Conservation (phyloP, 192 early-diverging fungal genomes). For the Lunasporangiospora selenospora region DNA sequence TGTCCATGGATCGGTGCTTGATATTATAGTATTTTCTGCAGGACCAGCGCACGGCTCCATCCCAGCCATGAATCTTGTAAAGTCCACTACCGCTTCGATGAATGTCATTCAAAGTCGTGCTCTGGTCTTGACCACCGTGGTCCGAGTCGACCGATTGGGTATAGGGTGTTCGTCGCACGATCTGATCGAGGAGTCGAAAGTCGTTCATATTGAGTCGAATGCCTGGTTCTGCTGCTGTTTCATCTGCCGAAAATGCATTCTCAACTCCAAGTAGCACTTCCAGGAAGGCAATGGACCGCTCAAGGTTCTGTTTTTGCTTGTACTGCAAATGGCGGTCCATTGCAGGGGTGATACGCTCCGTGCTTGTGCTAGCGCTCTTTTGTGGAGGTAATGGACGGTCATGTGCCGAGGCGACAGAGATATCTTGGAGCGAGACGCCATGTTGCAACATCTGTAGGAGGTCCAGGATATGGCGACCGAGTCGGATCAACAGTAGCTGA, state of each 20-base stretch:
- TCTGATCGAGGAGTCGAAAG: slow-evolving; percentile 22
- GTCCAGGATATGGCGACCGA: slow-evolving; percentile 35
- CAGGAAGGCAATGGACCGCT: slow-evolving; percentile 38
- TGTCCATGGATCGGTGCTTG: slow-evolving; percentile 9
- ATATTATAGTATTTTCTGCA: slow-evolving; percentile 19
- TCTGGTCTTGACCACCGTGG: not conserved
- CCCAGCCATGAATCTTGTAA: not conserved
- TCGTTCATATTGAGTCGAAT: slow-evolving; percentile 20
- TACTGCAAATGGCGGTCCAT: slow-evolving; percentile 19
- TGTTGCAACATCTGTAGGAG: slow-evolving; percentile 38
- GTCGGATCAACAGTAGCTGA: slow-evolving; percentile 24
- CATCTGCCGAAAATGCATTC: no score
- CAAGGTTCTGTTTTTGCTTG: slow-evolving; percentile 25
- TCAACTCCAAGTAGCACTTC: slow-evolving; percentile 28
- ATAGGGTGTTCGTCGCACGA: slow-evolving; percentile 30
- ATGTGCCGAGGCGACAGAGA: slow-evolving; percentile 32
- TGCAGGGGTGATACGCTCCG: slow-evolving; percentile 1
- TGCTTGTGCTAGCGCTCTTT: slow-evolving; percentile 5
- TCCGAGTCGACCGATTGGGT: not conserved
- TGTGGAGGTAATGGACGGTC: slow-evolving; percentile 19
- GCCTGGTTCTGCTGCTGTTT: slow-evolving; percentile 14
- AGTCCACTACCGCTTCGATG: slow-evolving; percentile 24
- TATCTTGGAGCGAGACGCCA: slow-evolving; percentile 21
- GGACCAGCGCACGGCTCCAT: slow-evolving; percentile 21
- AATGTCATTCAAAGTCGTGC: not conserved